Conservation (phyloP, 768 basidiomycete genomes). For the Auricularia auricula-judae region DNA sequence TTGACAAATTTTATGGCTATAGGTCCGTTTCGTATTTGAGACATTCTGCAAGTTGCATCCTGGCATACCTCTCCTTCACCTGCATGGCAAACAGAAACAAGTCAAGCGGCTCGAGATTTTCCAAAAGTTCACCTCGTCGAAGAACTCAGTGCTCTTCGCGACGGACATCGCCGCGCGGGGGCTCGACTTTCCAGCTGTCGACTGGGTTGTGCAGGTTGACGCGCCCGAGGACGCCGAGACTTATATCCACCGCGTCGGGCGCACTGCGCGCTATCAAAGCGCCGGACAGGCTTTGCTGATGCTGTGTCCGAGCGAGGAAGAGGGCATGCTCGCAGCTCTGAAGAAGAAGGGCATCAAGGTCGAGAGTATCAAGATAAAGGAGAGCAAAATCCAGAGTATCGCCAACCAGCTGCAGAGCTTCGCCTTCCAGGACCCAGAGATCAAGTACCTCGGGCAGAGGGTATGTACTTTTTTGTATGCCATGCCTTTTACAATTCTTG, state of each 20-base stretch:
- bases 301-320: conserved; percentile 82
- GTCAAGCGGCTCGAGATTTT: conserved; percentile 77
- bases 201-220: conserved; percentile 95
- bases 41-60: conserved; percentile 94
- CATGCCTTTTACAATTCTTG: not conserved
- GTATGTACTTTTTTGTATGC: conserved; percentile 33
- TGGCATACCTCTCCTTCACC: conserved; percentile 80
- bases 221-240: conserved; percentile 96
- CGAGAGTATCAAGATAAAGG: conserved; percentile 76
- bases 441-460: conserved; percentile 92
- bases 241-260: conserved; percentile 93
- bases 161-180: conserved; percentile 96
- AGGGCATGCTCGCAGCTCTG: conserved; percentile 71
- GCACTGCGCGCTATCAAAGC: conserved; percentile 89
- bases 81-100: conserved; percentile 97
- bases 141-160: conserved; percentile 81
- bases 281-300: conserved; percentile 79
- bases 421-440: conserved; percentile 89
- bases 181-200: conserved; percentile 89
- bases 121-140: conserved; percentile 68
- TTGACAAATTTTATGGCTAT: not conserved
- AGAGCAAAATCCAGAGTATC: conserved; percentile 76
- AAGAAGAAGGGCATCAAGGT: conserved; percentile 60
- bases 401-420: conserved; percentile 85
- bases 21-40: conserved; percentile 87